Evolutionary conservation across 768 basidiomycete genomes (phyloP).

Genomic region (Pisolithus albus): DNA sequence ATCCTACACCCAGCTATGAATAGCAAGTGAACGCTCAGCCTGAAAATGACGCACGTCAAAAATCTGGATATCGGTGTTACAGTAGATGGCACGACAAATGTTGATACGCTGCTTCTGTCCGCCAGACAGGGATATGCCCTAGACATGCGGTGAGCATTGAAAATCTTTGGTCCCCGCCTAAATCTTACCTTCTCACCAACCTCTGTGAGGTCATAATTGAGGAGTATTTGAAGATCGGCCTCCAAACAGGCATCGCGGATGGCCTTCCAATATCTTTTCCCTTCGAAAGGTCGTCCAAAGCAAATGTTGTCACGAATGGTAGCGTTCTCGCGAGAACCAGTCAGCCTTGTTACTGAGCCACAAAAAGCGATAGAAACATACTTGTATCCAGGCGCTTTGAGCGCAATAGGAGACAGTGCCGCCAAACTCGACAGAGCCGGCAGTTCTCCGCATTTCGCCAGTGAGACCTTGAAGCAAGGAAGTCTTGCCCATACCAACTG

Average conservation of each 20-base stretch:
- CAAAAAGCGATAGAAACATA: constrained; percentile 12
- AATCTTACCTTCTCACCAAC: constrained; percentile 56
- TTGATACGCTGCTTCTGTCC: constrained; percentile 78
- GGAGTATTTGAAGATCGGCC: constrained; percentile 71
- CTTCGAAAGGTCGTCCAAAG: constrained; percentile 79
- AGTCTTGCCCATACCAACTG: constrained; percentile 51
- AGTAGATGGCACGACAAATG: constrained; percentile 84
- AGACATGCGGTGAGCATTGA: not conserved
- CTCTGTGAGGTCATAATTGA: constrained; percentile 74
- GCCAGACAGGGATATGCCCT: constrained; percentile 80
- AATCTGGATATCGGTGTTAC: constrained; percentile 77
- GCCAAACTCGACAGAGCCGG: constrained; percentile 64
- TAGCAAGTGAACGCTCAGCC: not conserved
- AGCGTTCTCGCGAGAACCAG: constrained; percentile 44
- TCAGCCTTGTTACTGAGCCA: not conserved
- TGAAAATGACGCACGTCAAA: constrained; percentile 47
- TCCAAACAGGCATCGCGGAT: constrained; percentile 72
- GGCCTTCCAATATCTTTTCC: constrained; percentile 76
- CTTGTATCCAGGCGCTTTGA: constrained; percentile 90
- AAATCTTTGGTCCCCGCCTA: not conserved
- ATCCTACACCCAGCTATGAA: constrained; percentile 38
- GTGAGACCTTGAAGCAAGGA: constrained; percentile 68
- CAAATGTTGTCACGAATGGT: constrained; percentile 87
- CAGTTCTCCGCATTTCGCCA: constrained; percentile 74
- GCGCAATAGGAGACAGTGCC: constrained; percentile 77